A percentile compares a stretch with the other conserved stretches of the same genome.
These are phyloP conservation scores for Anthracocystis panici-leucophaei DNA, from an alignment of 1,284 basidiomycete species.

Conservation along the genomic window DNA sequence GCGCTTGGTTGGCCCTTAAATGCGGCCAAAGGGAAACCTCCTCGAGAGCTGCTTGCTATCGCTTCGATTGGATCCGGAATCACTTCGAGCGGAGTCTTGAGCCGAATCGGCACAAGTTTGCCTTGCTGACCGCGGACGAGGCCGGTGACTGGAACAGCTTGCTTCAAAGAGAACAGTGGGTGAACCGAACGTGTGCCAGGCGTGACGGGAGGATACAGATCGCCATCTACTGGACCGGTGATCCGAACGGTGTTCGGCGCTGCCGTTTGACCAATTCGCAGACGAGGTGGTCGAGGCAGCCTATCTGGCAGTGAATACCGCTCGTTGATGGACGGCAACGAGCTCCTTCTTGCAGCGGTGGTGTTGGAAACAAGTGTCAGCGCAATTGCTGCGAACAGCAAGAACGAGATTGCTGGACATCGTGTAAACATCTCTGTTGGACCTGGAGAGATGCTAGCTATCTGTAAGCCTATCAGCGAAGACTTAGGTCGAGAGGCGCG, in stretches of 20 bases:
- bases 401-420: neutral
- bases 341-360: neutral
- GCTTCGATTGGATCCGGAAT: neutral
- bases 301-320: neutral
- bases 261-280: neutral
- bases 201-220: neutral
- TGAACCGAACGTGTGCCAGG: neutral
- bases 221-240: neutral
- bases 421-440: neutral
- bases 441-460: neutral
- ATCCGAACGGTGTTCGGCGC: neutral
- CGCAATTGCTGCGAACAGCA: neutral
- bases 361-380: neutral
- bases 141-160: neutral
- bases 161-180: neutral
- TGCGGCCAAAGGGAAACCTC: neutral
- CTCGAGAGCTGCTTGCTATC: neutral
- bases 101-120: constrained; percentile 10
- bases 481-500: neutral
- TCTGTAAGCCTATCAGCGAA: neutral
- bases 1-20: neutral
- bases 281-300: neutral
- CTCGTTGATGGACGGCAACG: constrained; percentile 1
- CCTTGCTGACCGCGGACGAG: constrained; percentile 26
- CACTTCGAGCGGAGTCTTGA: neutral